Evolutionary conservation across 1,284 basidiomycete species (phyloP).

Genomic region (Singerocomus inundabilis): DNA sequence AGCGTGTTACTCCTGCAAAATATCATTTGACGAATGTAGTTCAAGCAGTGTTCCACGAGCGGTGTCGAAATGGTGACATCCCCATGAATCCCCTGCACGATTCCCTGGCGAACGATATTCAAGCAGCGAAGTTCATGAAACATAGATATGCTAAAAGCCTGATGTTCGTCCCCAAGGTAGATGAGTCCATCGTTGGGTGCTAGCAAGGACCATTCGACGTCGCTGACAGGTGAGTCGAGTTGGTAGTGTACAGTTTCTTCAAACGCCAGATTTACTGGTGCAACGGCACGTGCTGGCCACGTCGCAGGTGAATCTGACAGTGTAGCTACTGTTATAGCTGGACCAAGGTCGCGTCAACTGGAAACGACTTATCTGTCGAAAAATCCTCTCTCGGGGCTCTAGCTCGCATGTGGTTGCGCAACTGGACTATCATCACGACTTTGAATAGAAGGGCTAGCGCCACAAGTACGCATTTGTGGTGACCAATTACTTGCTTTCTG

Average conservation of each 20-base stretch:
- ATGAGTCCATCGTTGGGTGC: neutral
- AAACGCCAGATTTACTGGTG: neutral
- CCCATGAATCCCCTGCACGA: neutral
- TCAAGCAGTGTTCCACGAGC: slow-evolving; percentile 6
- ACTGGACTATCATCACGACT: neutral
- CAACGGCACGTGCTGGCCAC: neutral
- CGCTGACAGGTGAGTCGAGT: neutral
- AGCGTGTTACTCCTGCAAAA: slow-evolving; percentile 6
- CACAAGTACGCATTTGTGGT: neutral
- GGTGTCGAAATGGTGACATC: neutral
- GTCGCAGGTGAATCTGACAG: neutral
- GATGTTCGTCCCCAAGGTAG: neutral
- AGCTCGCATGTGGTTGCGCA: slow-evolving; percentile 1
- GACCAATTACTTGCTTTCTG: neutral
- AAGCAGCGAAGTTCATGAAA: slow-evolving; percentile 5
- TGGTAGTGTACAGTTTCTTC: neutral
- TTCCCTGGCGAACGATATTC: slow-evolving; percentile 1
- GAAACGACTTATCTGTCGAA: neutral
- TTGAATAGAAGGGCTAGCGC: slow-evolving; percentile 1
- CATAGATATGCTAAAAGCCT: slow-evolving; percentile 4
- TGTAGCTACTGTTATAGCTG: neutral
- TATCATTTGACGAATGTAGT: slow-evolving; percentile 7
- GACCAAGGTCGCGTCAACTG: neutral
- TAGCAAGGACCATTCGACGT: slow-evolving; percentile 3
- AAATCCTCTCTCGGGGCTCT: neutral